Evolutionary conservation across 805 yeast genomes (phyloP), one percentile per base, ranked within the genome.

Genomic region (Ogataea henricii): DNA sequence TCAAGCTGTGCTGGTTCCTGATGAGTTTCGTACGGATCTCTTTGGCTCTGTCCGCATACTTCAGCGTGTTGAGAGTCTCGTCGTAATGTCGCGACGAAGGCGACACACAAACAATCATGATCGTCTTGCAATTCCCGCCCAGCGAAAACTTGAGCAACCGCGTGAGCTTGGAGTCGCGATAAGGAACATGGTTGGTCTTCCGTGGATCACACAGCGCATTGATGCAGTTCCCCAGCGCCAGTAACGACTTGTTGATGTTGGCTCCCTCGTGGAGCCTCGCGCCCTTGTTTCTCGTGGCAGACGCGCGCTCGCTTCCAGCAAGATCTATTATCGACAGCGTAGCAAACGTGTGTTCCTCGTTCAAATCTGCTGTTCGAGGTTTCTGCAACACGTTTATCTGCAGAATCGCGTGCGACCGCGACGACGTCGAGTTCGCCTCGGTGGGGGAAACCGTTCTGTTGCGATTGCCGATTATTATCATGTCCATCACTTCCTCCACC

Each of bases 271-370:
- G 79, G 12, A 92, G 73, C 41, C 96, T 70, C 25, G 76, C 79
- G 0, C 98, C 98, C 39, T 89, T 68, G 64, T 92, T 92, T 55
- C 79, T 81, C 0, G 98, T 90, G 0, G 94, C 86, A 0, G 94
- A 83, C 0, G 98, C 98, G 35, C 98, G 73, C 68, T 92, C 98
- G 66, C 96, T 87, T 4, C 98, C 98, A 0, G 98, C 98, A 38
- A 92, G 69, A 65, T 92, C 98, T 40, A 92, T 91, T 22, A 92
- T 85, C 0, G 94, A 85, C 25, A 91, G 69, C 0, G 96, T 88
- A 0, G 96, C 90, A 67, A 78, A 83, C 0, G 84, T 80, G 54
- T 85, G 91, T 26, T 82, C 76, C 58, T 86, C 89, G 13, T 72
- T 72, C 16, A 87, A 55, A 47, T 82, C 89, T 0, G 85, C 82